Conservation (phyloP, 495 filamentous ascomycete species). For the Penicillium steckii region DNA sequence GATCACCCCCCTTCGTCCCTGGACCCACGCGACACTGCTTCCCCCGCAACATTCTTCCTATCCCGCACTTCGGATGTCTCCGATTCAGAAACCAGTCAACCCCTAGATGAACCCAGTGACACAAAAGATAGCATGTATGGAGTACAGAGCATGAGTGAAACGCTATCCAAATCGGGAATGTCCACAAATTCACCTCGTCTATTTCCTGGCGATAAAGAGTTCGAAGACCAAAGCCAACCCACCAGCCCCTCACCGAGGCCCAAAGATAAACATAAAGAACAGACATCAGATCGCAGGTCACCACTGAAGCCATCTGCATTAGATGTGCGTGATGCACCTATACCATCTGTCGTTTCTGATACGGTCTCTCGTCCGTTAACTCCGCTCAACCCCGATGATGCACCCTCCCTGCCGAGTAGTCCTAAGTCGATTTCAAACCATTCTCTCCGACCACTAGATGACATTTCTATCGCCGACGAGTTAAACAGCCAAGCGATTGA, state of each 20-base stretch:
- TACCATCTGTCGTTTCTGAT: conserved; percentile 20
- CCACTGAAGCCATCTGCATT: conserved; percentile 33
- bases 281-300: conserved; percentile 26
- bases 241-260: conserved; percentile 24
- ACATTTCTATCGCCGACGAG: conserved; percentile 52
- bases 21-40: conserved; percentile 35
- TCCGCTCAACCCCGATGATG: conserved; percentile 46
- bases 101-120: conserved; percentile 19
- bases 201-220: neutral
- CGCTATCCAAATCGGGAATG: conserved; percentile 33
- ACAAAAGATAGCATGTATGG: conserved; percentile 54
- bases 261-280: conserved; percentile 27
- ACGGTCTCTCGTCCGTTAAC: conserved; percentile 42
- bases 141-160: conserved; percentile 62
- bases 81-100: conserved; percentile 27
- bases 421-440: conserved; percentile 51
- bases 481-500: conserved; percentile 46
- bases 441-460: conserved; percentile 48
- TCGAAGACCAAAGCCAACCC: conserved; percentile 7
- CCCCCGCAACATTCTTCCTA: conserved; percentile 50
- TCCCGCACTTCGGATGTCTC: conserved; percentile 30
- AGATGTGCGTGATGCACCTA: conserved; percentile 21
- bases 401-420: conserved; percentile 50
- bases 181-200: conserved; percentile 9
- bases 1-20: conserved; percentile 33